Evolutionary conservation across 345 rosid species (phyloP).

Genomic region (Salix udensis): DNA sequence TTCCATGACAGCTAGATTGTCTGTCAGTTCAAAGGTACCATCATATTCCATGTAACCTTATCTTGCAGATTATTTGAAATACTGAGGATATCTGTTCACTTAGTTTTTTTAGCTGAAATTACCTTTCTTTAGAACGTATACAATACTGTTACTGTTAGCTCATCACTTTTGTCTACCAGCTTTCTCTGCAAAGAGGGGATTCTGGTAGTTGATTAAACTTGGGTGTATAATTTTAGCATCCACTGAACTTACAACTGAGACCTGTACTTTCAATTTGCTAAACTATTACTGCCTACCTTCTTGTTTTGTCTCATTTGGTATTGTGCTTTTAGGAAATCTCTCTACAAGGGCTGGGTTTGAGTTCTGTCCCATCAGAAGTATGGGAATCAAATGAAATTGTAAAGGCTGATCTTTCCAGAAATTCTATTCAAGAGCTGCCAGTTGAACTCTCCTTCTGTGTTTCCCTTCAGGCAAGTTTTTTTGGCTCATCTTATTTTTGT

Average conservation of each 20-base stretch:
- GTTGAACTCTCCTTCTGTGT: constrained; percentile 62
- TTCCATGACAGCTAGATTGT: constrained; percentile 75
- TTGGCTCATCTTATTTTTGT: neutral
- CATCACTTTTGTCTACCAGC: neutral
- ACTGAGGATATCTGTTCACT: neutral
- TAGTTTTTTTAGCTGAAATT: neutral
- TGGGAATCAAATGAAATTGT: constrained; percentile 72
- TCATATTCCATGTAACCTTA: neutral
- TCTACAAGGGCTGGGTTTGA: constrained; percentile 67
- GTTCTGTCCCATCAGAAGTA: constrained; percentile 69
- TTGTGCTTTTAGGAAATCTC: constrained; percentile 61
- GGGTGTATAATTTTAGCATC: neutral
- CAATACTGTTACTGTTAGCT: constrained; percentile 5
- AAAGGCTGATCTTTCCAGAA: constrained; percentile 74
- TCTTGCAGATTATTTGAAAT: neutral
- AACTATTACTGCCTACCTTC: too few relatives aligned
- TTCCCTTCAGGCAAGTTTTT: constrained; percentile 57
- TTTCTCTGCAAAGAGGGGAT: neutral
- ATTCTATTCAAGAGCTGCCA: constrained; percentile 76
- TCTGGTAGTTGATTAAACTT: neutral
- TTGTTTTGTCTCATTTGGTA: neutral
- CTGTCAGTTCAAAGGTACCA: constrained; percentile 73
- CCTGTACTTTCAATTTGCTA: neutral
- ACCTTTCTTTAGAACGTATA: neutral
- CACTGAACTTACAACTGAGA: neutral